A percentile compares a stretch with the other conserved stretches of the same genome.
phyloP scores from a whole-genome alignment of 2,329 filamentous ascomycete genomes.

The Cladosporium austrohemisphaericum region DNA sequence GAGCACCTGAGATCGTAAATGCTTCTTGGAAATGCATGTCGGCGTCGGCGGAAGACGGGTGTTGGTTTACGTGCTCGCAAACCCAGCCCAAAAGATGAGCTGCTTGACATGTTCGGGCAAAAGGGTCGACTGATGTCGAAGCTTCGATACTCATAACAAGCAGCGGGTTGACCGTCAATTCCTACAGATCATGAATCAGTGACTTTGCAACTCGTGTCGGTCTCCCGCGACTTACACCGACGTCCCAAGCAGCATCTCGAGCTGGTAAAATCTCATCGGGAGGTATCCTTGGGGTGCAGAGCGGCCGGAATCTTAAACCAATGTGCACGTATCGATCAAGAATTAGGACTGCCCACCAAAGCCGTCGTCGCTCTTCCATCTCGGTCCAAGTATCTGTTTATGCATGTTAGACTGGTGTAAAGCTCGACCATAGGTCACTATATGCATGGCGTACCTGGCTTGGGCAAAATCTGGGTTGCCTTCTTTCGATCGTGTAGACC shows the following conservation, averaged over 20 bases:
- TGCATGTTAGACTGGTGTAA: too few species aligned
- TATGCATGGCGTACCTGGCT: too few species aligned
- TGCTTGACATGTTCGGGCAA: slow-evolving; percentile 22
- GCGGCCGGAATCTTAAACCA: slow-evolving; percentile 20
- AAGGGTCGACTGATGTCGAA: slow-evolving; percentile 19
- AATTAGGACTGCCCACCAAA: slow-evolving; percentile 23
- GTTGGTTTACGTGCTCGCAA: slow-evolving; percentile 20
- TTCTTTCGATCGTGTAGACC: slow-evolving; percentile 21
- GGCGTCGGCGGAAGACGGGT: slow-evolving; percentile 16
- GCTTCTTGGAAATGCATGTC: slow-evolving; percentile 23
- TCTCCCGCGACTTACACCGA: slow-evolving; percentile 14
- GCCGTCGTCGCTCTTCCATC: slow-evolving; percentile 20
- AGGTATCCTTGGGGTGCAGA: slow-evolving; percentile 15
- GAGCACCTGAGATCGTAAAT: slow-evolving; percentile 17
- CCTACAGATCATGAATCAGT: not conserved
- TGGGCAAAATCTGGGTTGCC: slow-evolving; percentile 17
- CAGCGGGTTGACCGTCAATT: slow-evolving; percentile 19
- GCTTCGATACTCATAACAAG: slow-evolving; percentile 24
- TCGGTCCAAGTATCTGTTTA: slow-evolving; percentile 19
- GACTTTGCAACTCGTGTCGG: too few species aligned
- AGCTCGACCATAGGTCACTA: too few species aligned
- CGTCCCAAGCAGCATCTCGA: slow-evolving; percentile 19
- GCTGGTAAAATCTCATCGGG: slow-evolving; percentile 20
- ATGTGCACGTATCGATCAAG: slow-evolving; percentile 20
- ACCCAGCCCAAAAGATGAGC: slow-evolving; percentile 21